A percentile compares a stretch with the other conserved stretches of the same genome.
Conservation (phyloP, 2,329 filamentous ascomycete species). For the Coniochaeta ligniaria region DNA sequence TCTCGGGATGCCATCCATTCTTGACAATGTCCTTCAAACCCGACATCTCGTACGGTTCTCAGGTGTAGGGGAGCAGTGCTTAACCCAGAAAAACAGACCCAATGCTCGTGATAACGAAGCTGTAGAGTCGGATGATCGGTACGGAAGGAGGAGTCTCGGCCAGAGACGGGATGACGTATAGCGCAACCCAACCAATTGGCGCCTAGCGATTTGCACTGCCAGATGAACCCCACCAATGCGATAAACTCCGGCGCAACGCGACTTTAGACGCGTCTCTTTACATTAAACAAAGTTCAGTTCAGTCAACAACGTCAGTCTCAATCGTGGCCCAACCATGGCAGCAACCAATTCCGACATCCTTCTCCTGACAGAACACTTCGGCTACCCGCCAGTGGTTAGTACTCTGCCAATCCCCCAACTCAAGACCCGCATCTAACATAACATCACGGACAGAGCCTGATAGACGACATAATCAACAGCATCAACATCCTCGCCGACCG, state of each 20-base stretch:
- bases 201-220: not conserved
- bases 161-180: not conserved
- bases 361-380: slow-evolving; percentile 90
- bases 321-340: slow-evolving; percentile 13
- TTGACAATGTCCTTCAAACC: slow-evolving; percentile 41
- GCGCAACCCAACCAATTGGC: not conserved
- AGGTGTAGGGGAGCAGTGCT: not conserved
- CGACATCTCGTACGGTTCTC: slow-evolving; percentile 25
- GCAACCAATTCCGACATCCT: slow-evolving; percentile 42
- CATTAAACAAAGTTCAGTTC: not conserved
- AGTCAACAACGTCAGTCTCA: not conserved
- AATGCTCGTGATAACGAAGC: not conserved
- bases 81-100: not conserved
- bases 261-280: not conserved
- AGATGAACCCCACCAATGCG: not conserved
- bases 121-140: no score
- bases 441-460: slow-evolving; percentile 60
- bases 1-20: slow-evolving; percentile 46
- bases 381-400: slow-evolving; percentile 84
- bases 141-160: not conserved
- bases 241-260: not conserved
- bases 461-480: slow-evolving; percentile 97
- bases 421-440: slow-evolving; percentile 1
- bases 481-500: slow-evolving; percentile 91
- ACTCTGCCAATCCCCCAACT: not conserved